Evolutionary conservation across 2,329 filamentous ascomycete genomes (phyloP), one percentile per base, ranked within the genome.

Genomic region (Xylariaceae sp.): DNA sequence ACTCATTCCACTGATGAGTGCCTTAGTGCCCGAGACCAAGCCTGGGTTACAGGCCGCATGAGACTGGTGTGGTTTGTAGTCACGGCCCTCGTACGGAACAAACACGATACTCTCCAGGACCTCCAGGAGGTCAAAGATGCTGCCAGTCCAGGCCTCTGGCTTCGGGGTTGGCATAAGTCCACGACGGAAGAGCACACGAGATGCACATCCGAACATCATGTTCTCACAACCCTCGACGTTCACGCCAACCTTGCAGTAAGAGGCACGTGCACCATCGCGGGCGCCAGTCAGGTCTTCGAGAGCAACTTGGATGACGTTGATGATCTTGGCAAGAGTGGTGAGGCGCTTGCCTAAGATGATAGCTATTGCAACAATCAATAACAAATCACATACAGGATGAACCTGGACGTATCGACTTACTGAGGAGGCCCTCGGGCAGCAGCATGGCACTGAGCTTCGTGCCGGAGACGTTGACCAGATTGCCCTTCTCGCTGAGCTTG

Each of bases 161-260:
- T 57, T 48, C 2, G 63, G 64, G 45, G 61, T 44, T 3, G 63
- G 63, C 45, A 58, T 61, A 2, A 66, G 50, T 1, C 54, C 48
- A 6, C 46, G 51, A 10, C 43, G 50, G 1, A 58, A 38, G 10
- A 66, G 54, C 11, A 33, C 42, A 10, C 47, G 53, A 2, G 63
- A 50, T 1, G 49, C 46, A 2, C 60, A 63, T 18, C 63, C 64
- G 2, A 67, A 44, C 57, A 67, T 59, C 58, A 65, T 65, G 3
- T 48, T 44, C 31, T 64, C 62, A 16, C 64, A 67, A 36, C 56
- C 52, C 3, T 55, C 44, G 13, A 16, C 38, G 16, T 60, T 48
- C 14, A 42, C 50, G 14, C 57, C 50, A 2, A 62, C 42, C 42
- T 60, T 61, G 53, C 64, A 65, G 42, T 57, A 63, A 11, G 31